These are phyloP conservation scores for Gaultheria prostrata DNA, from an alignment of 148 eudicot genomes.

Conservation along the genomic window DNA sequence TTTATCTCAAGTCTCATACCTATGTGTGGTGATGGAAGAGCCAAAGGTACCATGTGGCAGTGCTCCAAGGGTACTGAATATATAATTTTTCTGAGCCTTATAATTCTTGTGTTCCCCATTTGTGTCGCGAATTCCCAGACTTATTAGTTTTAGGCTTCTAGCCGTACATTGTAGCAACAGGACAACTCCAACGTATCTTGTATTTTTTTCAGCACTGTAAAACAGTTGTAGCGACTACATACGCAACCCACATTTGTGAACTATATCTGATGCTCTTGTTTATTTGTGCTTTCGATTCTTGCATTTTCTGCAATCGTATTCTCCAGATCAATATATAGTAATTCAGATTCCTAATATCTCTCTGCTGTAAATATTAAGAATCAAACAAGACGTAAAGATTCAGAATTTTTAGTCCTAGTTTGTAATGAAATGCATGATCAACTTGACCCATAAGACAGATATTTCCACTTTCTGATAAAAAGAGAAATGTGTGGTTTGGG, in stretches of 20 bases:
- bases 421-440: not conserved
- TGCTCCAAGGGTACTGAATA: too few species aligned
- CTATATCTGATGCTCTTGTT: not conserved
- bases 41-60: not conserved
- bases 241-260: not conserved
- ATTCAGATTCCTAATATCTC: not conserved
- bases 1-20: not conserved
- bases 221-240: not conserved
- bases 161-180: not conserved
- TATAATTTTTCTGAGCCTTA: too few species aligned
- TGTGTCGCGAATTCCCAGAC: not conserved
- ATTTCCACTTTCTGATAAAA: not conserved
- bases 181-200: not conserved
- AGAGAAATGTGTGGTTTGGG: not conserved
- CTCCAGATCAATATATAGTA: not conserved
- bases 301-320: not conserved
- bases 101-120: too few species aligned
- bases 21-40: not conserved
- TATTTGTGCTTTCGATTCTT: not conserved
- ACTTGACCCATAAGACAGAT: not conserved
- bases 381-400: not conserved
- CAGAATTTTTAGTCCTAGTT: not conserved
- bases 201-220: not conserved
- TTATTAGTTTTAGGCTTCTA: not conserved
- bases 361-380: not conserved